A percentile compares a stretch with the other conserved stretches of the same genome.
Conservation (phyloP, 225 moss, liverwort and hornwort genomes). For the Lunularia cruciata region DNA sequence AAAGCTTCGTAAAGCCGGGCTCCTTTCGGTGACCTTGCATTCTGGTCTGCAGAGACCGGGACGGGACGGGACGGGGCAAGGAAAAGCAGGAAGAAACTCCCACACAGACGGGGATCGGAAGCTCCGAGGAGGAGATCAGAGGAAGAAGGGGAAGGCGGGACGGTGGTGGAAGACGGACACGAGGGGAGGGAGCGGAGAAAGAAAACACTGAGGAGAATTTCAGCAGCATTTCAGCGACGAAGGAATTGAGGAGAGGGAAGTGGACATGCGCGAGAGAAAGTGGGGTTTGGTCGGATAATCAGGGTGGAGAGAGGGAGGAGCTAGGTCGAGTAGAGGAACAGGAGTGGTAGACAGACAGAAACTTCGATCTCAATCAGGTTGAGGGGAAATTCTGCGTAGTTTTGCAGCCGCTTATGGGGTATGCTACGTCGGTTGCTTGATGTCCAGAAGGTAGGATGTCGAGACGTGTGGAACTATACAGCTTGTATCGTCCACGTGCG, state of each 20-base stretch:
- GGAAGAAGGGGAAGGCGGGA: not conserved
- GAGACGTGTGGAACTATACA: conserved; percentile 40
- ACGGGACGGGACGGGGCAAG: not conserved
- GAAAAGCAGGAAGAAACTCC: too few species aligned
- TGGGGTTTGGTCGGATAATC: not conserved
- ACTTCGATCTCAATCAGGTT: not conserved
- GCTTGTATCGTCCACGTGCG: conserved; percentile 29
- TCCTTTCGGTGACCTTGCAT: not conserved
- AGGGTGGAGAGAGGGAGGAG: not conserved
- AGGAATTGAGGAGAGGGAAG: not conserved
- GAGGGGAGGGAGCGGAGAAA: not conserved
- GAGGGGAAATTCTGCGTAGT: too few species aligned
- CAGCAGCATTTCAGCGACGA: not conserved
- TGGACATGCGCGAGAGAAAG: not conserved
- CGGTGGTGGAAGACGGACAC: not conserved
- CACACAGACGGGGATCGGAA: not conserved
- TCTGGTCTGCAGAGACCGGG: not conserved
- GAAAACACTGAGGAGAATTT: not conserved
- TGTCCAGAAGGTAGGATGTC: conserved; percentile 46
- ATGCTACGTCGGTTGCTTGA: conserved; percentile 52
- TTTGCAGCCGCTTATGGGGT: conserved; percentile 30
- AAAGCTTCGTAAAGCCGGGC: not conserved
- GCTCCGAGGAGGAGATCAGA: not conserved
- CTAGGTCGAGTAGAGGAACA: conserved; percentile 1
- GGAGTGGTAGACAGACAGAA: too few species aligned